Conservation (phyloP, 495 filamentous ascomycete species). For the Corynascus novoguineensis region DNA sequence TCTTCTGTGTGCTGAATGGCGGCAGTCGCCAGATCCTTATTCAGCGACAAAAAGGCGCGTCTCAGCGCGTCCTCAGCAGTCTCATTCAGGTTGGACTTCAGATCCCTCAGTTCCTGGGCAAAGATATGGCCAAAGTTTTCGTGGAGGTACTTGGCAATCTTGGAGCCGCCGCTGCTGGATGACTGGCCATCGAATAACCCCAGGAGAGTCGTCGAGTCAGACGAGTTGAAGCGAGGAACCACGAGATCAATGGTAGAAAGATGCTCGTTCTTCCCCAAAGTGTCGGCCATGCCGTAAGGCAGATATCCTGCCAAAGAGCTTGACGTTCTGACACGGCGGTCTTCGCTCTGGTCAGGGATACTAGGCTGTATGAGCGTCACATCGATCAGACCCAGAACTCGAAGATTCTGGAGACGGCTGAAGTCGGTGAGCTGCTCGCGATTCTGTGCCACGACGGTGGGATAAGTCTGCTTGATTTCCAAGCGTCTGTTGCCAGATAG, state of each 20-base stretch:
- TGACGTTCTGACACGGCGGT: slow-evolving; percentile 92
- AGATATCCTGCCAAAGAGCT: slow-evolving; percentile 81
- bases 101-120: slow-evolving; percentile 68
- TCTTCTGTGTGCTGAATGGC: slow-evolving; percentile 79
- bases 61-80: slow-evolving; percentile 76
- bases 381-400: slow-evolving; percentile 93
- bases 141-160: slow-evolving; percentile 92
- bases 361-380: slow-evolving; percentile 84
- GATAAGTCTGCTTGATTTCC: slow-evolving; percentile 81
- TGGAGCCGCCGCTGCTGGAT: slow-evolving; percentile 78
- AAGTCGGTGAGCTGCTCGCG: slow-evolving; percentile 86
- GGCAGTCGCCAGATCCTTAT: slow-evolving; percentile 86
- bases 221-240: slow-evolving; percentile 85
- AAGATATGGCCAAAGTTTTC: slow-evolving; percentile 88
- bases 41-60: slow-evolving; percentile 79
- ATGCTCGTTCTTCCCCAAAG: slow-evolving; percentile 87
- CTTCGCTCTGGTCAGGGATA: slow-evolving; percentile 90
- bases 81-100: slow-evolving; percentile 54
- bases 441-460: slow-evolving; percentile 43
- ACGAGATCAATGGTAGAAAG: slow-evolving; percentile 97
- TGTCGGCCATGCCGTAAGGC: slow-evolving; percentile 97
- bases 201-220: slow-evolving; percentile 80
- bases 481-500: slow-evolving; percentile 94
- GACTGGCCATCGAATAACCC: slow-evolving; percentile 94
- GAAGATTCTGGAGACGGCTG: slow-evolving; percentile 73